Evolutionary conservation across 2,329 filamentous ascomycete genomes (phyloP).

Genomic region (Biscogniauxia marginata): DNA sequence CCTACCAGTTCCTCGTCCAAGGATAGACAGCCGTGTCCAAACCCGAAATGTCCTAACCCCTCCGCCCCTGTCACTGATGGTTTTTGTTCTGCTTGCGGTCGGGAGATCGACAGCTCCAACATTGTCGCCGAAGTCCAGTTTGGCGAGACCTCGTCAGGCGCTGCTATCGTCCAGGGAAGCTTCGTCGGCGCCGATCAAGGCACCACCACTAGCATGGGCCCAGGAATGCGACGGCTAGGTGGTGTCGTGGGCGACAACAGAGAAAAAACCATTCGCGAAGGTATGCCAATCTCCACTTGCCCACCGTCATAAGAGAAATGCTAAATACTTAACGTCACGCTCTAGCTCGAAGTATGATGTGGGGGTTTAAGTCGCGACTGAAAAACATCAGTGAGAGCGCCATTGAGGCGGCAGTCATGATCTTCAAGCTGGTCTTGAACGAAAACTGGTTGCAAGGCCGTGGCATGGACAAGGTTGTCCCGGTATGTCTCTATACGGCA

Average conservation of each 20-base stretch:
- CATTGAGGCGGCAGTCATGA: conserved; percentile 64
- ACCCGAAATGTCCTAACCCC: conserved; percentile 59
- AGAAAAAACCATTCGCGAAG: conserved; percentile 58
- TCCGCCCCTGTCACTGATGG: conserved; percentile 56
- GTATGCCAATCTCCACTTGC: conserved; percentile 11
- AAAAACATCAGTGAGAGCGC: conserved; percentile 57
- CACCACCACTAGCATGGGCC: conserved; percentile 66
- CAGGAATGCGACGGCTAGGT: conserved; percentile 60
- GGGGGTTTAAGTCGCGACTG: conserved; percentile 60
- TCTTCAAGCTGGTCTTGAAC: conserved; percentile 73
- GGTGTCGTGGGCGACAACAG: conserved; percentile 54
- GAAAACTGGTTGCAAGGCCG: conserved; percentile 84
- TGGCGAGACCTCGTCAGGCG: conserved; percentile 81
- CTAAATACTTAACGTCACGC: conserved; percentile 19
- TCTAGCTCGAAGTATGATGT: conserved; percentile 53
- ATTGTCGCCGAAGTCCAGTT: conserved; percentile 93
- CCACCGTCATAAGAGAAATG: neutral
- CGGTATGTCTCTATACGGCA: conserved; percentile 87
- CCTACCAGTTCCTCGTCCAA: conserved; percentile 18
- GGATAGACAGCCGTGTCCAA: conserved; percentile 46
- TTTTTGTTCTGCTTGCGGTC: conserved; percentile 81
- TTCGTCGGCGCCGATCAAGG: conserved; percentile 85
- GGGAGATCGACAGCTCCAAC: conserved; percentile 78
- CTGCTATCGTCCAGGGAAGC: conserved; percentile 86
- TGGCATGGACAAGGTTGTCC: conserved; percentile 78